Percentiles rank a stretch among this genome's conserved stretches.
phyloP scores from a whole-genome alignment of 495 filamentous ascomycete genomes.

The Pyrenula aspistea region DNA sequence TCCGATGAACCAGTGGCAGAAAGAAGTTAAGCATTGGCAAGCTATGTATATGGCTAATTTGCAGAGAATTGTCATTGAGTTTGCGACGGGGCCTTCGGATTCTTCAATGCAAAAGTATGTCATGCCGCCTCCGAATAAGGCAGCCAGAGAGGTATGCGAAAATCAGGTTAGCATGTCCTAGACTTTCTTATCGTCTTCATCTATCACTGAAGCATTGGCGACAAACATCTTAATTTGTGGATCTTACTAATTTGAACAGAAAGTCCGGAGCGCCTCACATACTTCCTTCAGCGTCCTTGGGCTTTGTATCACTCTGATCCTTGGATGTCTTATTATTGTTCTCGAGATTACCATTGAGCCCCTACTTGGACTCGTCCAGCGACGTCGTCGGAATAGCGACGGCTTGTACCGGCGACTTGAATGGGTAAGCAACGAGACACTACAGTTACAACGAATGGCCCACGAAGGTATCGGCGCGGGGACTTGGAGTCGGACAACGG shows the following conservation, averaged over 20 bases:
- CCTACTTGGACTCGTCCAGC: neutral
- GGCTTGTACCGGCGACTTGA: neutral
- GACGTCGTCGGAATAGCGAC: neutral
- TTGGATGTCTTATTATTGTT: neutral
- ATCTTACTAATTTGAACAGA: neutral
- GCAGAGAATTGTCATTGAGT: neutral
- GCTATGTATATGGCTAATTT: neutral
- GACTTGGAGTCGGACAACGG: neutral
- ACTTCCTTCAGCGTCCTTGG: neutral
- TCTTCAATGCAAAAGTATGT: neutral
- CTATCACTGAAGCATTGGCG: neutral
- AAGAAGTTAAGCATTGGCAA: neutral
- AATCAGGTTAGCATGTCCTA: neutral
- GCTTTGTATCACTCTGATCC: neutral
- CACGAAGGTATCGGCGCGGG: neutral
- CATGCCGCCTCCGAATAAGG: neutral
- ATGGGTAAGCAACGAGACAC: neutral
- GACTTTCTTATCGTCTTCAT: neutral
- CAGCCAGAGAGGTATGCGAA: neutral
- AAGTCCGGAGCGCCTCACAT: neutral
- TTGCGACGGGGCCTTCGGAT: neutral
- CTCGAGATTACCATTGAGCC: neutral
- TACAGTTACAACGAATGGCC: neutral
- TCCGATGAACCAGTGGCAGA: neutral
- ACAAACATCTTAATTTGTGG: neutral